These are phyloP conservation scores for Neonectria magnoliae DNA, from an alignment of 2,329 filamentous ascomycete genomes.

Conservation along the genomic window DNA sequence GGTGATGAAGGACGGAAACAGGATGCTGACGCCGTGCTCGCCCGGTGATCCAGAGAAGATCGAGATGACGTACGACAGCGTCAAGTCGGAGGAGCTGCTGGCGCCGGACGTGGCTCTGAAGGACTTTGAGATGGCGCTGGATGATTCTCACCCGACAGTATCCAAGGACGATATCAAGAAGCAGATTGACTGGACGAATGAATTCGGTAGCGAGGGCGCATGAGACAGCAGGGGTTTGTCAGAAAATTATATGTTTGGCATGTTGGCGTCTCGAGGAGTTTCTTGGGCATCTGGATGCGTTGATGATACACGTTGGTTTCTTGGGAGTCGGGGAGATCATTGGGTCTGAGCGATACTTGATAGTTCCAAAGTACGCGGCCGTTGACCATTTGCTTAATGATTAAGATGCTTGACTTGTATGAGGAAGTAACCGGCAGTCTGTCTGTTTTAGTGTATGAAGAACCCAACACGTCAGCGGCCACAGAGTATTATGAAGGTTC, in stretches of 20 bases:
- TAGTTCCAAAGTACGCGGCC: slow-evolving; percentile 12
- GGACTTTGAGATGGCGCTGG: slow-evolving; percentile 94
- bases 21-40: slow-evolving; percentile 88
- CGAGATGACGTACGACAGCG: slow-evolving; percentile 93
- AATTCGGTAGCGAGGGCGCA: slow-evolving; percentile 92
- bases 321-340: slow-evolving; percentile 24
- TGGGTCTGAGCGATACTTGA: slow-evolving; percentile 22
- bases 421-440: too few species aligned
- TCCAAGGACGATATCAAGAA: slow-evolving; percentile 83
- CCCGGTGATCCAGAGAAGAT: slow-evolving; percentile 86
- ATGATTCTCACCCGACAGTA: slow-evolving; percentile 88
- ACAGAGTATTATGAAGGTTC: too few species aligned
- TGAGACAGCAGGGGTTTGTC: slow-evolving; percentile 42
- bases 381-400: neutral
- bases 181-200: slow-evolving; percentile 93
- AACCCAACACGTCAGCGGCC: too few species aligned
- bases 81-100: slow-evolving; percentile 84
- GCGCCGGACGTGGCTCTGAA: slow-evolving; percentile 89
- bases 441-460: too few species aligned
- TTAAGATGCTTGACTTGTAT: neutral
- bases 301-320: slow-evolving; percentile 29
- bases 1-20: slow-evolving; percentile 74
- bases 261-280: slow-evolving; percentile 47
- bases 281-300: slow-evolving; percentile 28
- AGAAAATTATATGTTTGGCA: slow-evolving; percentile 37